These are phyloP conservation scores for Leccinum variicolor DNA, from an alignment of 768 basidiomycete species.

Conservation along the genomic window DNA sequence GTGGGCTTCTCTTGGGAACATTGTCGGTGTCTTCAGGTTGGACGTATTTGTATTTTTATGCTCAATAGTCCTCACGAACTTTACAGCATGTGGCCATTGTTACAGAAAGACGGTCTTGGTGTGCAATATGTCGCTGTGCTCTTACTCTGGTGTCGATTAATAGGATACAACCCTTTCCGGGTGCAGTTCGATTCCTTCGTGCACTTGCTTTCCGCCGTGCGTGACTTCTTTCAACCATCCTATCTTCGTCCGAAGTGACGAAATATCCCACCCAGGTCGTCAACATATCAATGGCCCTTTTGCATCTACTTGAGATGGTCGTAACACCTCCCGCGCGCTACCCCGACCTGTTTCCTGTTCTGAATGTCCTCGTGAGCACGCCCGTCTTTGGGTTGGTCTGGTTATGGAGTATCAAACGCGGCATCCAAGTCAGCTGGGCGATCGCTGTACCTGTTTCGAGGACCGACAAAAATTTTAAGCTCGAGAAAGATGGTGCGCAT, in stretches of 20 bases:
- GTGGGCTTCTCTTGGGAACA: constrained; percentile 52
- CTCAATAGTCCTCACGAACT: neutral
- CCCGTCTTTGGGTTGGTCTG: constrained; percentile 80
- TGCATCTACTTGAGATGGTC: constrained; percentile 66
- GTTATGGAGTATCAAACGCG: constrained; percentile 85
- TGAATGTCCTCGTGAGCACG: constrained; percentile 80
- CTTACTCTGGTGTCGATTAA: constrained; percentile 76
- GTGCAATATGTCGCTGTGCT: constrained; percentile 69
- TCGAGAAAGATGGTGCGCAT: neutral
- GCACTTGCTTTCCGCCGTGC: constrained; percentile 51
- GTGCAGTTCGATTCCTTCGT: constrained; percentile 45
- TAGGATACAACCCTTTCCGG: constrained; percentile 72
- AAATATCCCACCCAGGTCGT: constrained; percentile 36
- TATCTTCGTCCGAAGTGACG: neutral
- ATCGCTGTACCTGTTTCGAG: constrained; percentile 46
- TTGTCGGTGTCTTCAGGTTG: constrained; percentile 86
- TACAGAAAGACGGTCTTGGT: constrained; percentile 74
- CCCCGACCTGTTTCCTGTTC: constrained; percentile 81
- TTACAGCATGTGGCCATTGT: constrained; percentile 89
- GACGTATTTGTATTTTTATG: constrained; percentile 11
- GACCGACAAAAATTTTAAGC: neutral
- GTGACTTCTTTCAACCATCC: neutral
- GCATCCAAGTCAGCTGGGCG: constrained; percentile 80
- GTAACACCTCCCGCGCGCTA: constrained; percentile 68
- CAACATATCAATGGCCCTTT: constrained; percentile 48